phyloP scores from a whole-genome alignment of 192 early-diverging fungal species.

The Rhizophlyctis rosea region DNA sequence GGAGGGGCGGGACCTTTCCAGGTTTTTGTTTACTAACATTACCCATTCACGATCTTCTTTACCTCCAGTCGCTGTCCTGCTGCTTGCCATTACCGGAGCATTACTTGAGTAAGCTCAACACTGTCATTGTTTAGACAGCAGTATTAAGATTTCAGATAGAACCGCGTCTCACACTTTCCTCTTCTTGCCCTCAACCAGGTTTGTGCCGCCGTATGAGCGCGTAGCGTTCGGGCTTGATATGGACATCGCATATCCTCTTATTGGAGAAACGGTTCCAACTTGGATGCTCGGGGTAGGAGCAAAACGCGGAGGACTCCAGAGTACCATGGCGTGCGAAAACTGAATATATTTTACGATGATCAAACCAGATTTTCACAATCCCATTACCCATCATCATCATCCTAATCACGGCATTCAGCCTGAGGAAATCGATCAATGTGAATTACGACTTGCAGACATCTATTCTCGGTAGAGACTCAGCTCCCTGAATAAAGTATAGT shows the following conservation, averaged over 20 bases:
- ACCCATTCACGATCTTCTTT: not conserved
- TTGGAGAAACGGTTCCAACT: conserved; percentile 15
- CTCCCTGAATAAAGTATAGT: too few relatives aligned
- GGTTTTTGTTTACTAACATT: not conserved
- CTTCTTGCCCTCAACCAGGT: too few relatives aligned
- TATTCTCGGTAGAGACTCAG: not conserved
- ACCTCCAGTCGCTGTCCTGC: conserved; percentile 8
- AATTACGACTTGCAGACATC: not conserved
- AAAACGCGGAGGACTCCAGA: too few relatives aligned
- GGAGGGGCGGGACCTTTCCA: too few relatives aligned
- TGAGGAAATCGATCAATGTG: not conserved
- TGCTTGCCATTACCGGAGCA: conserved; percentile 11
- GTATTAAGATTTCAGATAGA: too few relatives aligned
- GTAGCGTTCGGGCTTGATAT: conserved; percentile 20
- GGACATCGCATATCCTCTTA: conserved; percentile 21
- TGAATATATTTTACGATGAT: too few relatives aligned
- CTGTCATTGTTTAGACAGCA: too few relatives aligned
- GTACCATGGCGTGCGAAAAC: too few relatives aligned
- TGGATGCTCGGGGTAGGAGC: conserved; percentile 25
- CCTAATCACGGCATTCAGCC: conserved; percentile 1
- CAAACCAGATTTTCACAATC: too few relatives aligned
- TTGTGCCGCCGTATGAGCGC: conserved; percentile 25
- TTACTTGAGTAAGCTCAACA: too few relatives aligned
- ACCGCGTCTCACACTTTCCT: too few relatives aligned
- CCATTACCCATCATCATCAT: conserved; percentile 18